Conservation (phyloP, 345 rosid species). For the Rhizophora mangle region DNA sequence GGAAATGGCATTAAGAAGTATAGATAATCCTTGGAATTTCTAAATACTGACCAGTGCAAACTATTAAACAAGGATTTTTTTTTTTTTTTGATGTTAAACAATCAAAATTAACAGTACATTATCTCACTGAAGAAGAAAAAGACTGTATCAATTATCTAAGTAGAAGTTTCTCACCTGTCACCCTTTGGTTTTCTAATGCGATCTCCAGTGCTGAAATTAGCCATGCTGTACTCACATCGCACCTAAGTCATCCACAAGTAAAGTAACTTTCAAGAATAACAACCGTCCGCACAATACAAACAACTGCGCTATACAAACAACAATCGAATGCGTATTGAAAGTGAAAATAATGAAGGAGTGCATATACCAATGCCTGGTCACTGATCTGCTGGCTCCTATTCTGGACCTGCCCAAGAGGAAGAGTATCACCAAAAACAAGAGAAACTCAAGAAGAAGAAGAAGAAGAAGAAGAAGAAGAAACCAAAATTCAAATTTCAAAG, state of each 20-base stretch:
- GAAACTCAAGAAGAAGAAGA: neutral
- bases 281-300: neutral
- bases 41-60: neutral
- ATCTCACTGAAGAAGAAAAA: neutral
- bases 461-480: neutral
- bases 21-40: neutral
- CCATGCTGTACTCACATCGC: conserved; percentile 90
- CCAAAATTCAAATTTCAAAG: neutral
- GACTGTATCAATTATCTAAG: neutral
- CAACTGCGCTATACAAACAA: neutral
- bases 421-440: too few relatives aligned
- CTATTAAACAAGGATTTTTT: neutral
- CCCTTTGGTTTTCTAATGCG: conserved; percentile 81
- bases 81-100: neutral
- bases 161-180: conserved; percentile 47
- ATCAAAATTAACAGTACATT: too few relatives aligned
- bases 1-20: neutral
- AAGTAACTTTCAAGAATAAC: neutral
- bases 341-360: neutral
- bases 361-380: conserved; percentile 67
- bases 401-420: conserved; percentile 50
- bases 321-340: neutral
- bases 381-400: conserved; percentile 65
- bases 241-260: conserved; percentile 41
- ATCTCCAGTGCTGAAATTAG: conserved; percentile 93